Percentiles rank a stretch among this genome's conserved stretches.
These are phyloP conservation scores for Gossypium australe DNA, from an alignment of 345 rosid genomes.

Conservation along the genomic window DNA sequence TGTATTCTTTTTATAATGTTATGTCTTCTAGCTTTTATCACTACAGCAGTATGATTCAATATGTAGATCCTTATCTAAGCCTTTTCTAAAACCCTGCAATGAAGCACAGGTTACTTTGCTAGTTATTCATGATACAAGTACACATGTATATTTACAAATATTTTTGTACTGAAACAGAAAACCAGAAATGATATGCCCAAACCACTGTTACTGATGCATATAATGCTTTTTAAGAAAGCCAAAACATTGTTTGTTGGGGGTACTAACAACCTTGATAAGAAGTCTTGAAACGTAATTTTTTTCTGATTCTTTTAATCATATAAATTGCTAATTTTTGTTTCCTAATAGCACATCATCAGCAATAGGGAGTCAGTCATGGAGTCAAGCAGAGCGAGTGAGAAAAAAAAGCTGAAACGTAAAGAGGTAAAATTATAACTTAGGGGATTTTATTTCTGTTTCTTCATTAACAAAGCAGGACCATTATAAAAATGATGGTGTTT, in stretches of 20 bases:
- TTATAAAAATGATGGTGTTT: neutral
- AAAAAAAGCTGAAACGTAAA: conserved; percentile 39
- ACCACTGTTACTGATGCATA: neutral
- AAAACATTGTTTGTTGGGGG: neutral
- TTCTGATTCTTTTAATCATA: neutral
- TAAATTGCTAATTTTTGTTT: neutral
- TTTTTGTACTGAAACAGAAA: neutral
- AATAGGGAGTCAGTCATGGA: conserved; percentile 26
- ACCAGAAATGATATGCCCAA: neutral
- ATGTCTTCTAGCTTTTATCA: neutral
- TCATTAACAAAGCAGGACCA: neutral
- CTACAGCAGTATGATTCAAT: neutral
- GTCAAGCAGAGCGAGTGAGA: conserved; percentile 22
- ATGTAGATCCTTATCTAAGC: no score
- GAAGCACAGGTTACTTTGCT: neutral
- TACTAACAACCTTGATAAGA: neutral
- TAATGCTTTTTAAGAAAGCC: neutral
- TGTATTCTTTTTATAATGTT: neutral
- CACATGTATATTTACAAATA: neutral
- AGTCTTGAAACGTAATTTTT: neutral
- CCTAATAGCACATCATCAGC: neutral
- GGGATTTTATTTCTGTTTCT: neutral
- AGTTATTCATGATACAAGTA: neutral
- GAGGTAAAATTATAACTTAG: conserved; percentile 17
- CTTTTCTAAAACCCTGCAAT: no score